These are phyloP conservation scores for Nicotiana attenuata DNA, from an alignment of 257 asterid genomes.

Conservation along the genomic window DNA sequence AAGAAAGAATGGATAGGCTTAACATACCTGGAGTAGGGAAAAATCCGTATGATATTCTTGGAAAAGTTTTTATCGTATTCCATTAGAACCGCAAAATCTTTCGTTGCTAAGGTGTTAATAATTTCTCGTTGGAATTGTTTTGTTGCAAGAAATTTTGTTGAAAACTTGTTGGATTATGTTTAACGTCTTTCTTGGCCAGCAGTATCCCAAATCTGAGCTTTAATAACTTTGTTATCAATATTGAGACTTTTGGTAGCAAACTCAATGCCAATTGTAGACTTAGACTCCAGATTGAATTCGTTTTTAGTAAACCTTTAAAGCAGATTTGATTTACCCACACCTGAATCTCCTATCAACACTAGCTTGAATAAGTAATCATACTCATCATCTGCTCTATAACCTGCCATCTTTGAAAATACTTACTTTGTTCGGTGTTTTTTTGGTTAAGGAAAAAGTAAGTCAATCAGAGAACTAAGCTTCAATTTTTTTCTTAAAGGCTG, in stretches of 20 bases:
- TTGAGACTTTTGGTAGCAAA: slow-evolving; percentile 54
- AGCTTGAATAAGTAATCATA: slow-evolving; percentile 58
- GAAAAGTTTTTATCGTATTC: too few species aligned
- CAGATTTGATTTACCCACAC: slow-evolving; percentile 68
- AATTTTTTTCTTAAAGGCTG: too few species aligned
- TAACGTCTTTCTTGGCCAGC: slow-evolving; percentile 83
- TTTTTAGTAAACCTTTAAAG: slow-evolving; percentile 60
- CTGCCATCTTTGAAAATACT: slow-evolving; percentile 28
- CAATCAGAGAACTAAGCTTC: too few species aligned
- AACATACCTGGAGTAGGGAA: too few species aligned
- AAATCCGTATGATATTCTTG: too few species aligned
- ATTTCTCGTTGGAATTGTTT: too few species aligned
- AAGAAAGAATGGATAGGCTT: too few species aligned
- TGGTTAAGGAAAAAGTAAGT: background rate
- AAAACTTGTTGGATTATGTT: too few species aligned
- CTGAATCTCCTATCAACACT: slow-evolving; percentile 66
- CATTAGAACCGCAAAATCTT: too few species aligned
- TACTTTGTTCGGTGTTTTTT: background rate
- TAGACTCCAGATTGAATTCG: slow-evolving; percentile 64
- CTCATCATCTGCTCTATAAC: slow-evolving; percentile 54
- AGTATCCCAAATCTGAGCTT: slow-evolving; percentile 80
- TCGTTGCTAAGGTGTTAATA: too few species aligned
- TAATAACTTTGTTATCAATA: slow-evolving; percentile 52
- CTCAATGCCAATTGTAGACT: slow-evolving; percentile 62
- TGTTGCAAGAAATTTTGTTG: too few species aligned